These are phyloP conservation scores for Diaporthe capsici DNA, from an alignment of 2,329 filamentous ascomycete species.

Conservation along the genomic window DNA sequence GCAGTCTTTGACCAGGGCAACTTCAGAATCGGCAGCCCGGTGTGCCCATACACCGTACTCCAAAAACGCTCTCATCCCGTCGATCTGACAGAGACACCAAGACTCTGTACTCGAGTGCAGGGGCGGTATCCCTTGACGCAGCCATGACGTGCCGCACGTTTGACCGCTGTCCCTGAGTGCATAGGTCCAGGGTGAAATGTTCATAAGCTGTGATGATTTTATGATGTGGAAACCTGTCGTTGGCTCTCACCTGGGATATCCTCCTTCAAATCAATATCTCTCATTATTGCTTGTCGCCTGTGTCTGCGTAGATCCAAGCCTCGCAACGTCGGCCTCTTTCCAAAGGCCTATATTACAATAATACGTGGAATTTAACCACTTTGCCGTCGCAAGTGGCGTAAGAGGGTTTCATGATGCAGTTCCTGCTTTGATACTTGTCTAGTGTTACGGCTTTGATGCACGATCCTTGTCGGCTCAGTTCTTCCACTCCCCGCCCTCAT, in stretches of 20 bases:
- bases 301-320: neutral
- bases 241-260: rapidly evolving
- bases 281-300: too few relatives aligned
- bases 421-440: neutral
- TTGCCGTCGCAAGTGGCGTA: neutral
- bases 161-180: neutral
- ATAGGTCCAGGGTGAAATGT: neutral
- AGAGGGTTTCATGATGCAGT: neutral
- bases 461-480: too few relatives aligned
- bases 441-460: neutral
- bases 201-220: neutral
- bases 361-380: neutral
- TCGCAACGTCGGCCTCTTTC: too few relatives aligned
- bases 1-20: neutral
- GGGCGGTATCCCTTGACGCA: neutral
- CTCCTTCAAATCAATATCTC: neutral
- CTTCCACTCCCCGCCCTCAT: neutral
- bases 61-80: neutral
- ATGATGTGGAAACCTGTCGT: neutral
- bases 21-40: too few relatives aligned
- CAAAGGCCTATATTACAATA: neutral
- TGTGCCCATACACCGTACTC: neutral
- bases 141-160: neutral
- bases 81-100: neutral
- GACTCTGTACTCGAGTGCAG: neutral